Evolutionary conservation across 73 alveolate genomes (phyloP).

Genomic region (Durusdinium trenchii): DNA sequence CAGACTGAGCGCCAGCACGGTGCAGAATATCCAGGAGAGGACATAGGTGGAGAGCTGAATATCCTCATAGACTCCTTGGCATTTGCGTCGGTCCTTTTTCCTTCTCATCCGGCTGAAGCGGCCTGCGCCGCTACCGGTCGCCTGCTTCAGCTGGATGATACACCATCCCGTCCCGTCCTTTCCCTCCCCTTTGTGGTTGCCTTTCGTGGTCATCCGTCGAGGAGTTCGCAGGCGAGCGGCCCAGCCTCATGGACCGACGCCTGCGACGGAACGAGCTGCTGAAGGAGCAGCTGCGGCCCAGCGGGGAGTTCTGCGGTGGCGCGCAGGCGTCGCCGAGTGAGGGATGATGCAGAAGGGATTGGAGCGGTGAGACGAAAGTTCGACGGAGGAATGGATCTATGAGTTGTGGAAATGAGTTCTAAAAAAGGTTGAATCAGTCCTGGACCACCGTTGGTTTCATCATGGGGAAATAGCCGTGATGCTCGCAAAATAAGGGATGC

Average conservation of each 20-base stretch:
- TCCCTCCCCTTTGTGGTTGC: background rate
- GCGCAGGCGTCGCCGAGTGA: too few species aligned
- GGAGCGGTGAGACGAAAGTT: too few species aligned
- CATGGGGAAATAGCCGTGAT: too few species aligned
- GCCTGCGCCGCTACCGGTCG: too few species aligned
- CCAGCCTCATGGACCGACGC: background rate
- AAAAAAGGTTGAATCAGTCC: too few species aligned
- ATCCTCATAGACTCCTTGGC: background rate
- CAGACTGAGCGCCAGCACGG: background rate
- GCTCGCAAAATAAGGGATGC: too few species aligned
- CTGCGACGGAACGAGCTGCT: slow-evolving; percentile 28
- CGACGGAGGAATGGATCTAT: too few species aligned
- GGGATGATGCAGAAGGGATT: too few species aligned
- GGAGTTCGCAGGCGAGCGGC: slow-evolving; percentile 58
- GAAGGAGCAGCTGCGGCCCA: slow-evolving; percentile 56
- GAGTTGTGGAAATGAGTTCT: too few species aligned
- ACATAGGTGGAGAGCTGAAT: background rate
- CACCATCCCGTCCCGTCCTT: background rate
- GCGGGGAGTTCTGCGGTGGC: slow-evolving; percentile 62
- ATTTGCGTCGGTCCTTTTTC: background rate
- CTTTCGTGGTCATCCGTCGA: background rate
- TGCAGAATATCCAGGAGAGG: slow-evolving; percentile 3
- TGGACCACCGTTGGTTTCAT: too few species aligned
- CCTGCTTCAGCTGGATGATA: too few species aligned
- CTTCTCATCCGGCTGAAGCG: too few species aligned